Evolutionary conservation across 331 rosid genomes (phyloP).

Genomic region (Malus hybrid): DNA sequence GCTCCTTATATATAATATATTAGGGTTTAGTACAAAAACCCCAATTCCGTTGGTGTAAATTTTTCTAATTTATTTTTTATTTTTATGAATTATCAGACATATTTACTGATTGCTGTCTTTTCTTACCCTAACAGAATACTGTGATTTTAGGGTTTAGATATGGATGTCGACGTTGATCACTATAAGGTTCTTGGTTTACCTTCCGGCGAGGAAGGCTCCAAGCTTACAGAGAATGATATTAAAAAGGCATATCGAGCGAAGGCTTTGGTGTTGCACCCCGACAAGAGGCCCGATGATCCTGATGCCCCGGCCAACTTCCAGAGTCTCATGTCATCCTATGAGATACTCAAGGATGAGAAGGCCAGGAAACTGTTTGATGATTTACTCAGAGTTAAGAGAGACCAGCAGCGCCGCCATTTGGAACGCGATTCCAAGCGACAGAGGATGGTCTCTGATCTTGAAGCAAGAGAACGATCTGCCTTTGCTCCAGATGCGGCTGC

Average conservation of each 20-base stretch:
- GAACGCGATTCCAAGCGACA: constrained; percentile 74
- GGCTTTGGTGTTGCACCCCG: constrained; percentile 80
- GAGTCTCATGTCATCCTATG: constrained; percentile 60
- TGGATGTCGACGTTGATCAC: constrained; percentile 59
- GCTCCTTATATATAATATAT: no score
- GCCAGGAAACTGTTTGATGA: constrained; percentile 78
- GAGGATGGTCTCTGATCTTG: constrained; percentile 83
- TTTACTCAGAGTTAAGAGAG: constrained; percentile 59
- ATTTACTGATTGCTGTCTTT: not conserved
- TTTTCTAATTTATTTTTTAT: no score
- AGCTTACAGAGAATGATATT: constrained; percentile 61
- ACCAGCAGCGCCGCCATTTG: constrained; percentile 49
- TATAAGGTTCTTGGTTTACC: constrained; percentile 67
- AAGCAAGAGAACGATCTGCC: constrained; percentile 62
- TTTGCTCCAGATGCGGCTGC: constrained; percentile 23
- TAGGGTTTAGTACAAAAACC: not conserved
- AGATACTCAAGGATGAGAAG: constrained; percentile 67
- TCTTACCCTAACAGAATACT: not conserved
- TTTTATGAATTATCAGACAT: no score
- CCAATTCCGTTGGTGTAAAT: not conserved
- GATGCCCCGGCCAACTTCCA: constrained; percentile 64
- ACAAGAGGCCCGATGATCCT: constrained; percentile 80
- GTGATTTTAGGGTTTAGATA: not conserved
- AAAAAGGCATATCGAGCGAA: constrained; percentile 61
- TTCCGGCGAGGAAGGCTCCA: constrained; percentile 73